These are phyloP conservation scores for Dendrocalamus sinicus DNA, from an alignment of 176 grass and related monocot species.

Conservation along the genomic window DNA sequence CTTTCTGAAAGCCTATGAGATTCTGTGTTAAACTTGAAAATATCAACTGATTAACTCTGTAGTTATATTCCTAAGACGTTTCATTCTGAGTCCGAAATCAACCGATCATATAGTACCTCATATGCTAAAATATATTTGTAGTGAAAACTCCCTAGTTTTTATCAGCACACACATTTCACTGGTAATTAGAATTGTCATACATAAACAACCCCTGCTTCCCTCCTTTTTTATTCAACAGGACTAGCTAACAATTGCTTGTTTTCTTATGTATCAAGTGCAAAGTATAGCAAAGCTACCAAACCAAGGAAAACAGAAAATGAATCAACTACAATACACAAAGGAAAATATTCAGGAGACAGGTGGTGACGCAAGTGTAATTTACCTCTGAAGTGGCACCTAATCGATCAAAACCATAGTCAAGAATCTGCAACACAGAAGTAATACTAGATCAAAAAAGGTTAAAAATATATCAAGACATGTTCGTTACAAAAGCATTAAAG, in stretches of 20 bases:
- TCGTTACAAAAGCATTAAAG: slow-evolving; percentile 11
- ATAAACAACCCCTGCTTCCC: slow-evolving; percentile 12
- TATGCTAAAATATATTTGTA: slow-evolving; percentile 1
- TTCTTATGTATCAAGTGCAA: slow-evolving; percentile 21
- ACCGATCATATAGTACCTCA: slow-evolving; percentile 7
- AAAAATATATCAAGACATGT: not conserved
- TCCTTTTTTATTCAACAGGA: not conserved
- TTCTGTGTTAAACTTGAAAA: slow-evolving; percentile 3
- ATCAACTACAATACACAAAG: not conserved
- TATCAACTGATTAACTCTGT: not conserved
- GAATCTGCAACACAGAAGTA: slow-evolving; percentile 63
- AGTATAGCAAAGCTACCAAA: slow-evolving; percentile 38
- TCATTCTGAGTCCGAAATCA: not conserved
- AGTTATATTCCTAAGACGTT: not conserved
- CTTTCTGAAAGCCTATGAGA: not conserved
- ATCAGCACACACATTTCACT: slow-evolving; percentile 2
- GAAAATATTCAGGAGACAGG: slow-evolving; percentile 17
- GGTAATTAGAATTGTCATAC: slow-evolving; percentile 9
- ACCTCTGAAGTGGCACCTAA: slow-evolving; percentile 86
- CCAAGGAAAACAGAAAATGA: slow-evolving; percentile 10
- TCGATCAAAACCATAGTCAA: slow-evolving; percentile 92
- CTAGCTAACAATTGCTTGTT: slow-evolving; percentile 5
- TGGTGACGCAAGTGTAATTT: slow-evolving; percentile 27
- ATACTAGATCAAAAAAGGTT: slow-evolving; percentile 24
- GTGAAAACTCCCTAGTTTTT: not conserved